Conservation (phyloP, 2,329 filamentous ascomycete genomes). For the Phialemonium atrogriseum region DNA sequence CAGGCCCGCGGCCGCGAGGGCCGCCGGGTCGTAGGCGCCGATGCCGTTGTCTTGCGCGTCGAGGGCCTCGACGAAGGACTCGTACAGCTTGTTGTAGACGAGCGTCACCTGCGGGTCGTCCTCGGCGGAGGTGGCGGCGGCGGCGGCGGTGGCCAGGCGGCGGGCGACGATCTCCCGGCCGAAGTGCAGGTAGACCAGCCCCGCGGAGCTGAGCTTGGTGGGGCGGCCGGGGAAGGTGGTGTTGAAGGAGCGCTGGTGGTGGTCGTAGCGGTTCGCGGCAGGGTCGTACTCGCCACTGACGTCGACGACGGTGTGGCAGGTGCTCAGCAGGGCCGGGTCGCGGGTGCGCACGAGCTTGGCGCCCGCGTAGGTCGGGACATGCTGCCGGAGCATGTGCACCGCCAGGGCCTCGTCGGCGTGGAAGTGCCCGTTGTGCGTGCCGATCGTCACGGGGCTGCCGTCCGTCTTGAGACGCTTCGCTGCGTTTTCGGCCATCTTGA, state of each 20-base stretch:
- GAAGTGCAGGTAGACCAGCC: constrained; percentile 93
- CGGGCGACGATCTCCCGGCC: constrained; percentile 74
- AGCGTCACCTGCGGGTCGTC: constrained; percentile 61
- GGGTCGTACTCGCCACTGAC: constrained; percentile 93
- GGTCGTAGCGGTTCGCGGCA: constrained; percentile 73
- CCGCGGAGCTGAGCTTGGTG: constrained; percentile 90
- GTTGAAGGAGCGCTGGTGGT: constrained; percentile 89
- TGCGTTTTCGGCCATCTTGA: constrained; percentile 58
- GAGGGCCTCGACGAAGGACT: constrained; percentile 87
- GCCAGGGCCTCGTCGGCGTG: constrained; percentile 97
- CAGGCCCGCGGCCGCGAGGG: constrained; percentile 60
- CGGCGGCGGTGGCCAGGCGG: constrained; percentile 35
- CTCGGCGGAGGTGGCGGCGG: too few relatives aligned
- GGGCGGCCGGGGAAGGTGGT: constrained; percentile 74
- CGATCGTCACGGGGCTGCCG: constrained; percentile 55
- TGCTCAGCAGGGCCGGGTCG: constrained; percentile 67
- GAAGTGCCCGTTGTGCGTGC: constrained; percentile 93
- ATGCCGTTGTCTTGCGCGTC: constrained; percentile 98
- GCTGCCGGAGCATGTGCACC: constrained; percentile 86
- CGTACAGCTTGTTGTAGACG: constrained; percentile 84
- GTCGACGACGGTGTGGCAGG: constrained; percentile 92
- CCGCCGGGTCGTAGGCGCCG: constrained; percentile 66
- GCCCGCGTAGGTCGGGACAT: constrained; percentile 65
- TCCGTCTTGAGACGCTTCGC: constrained; percentile 80
- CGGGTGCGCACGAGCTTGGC: constrained; percentile 78